These are phyloP conservation scores for Colletotrichum sp. DNA, from an alignment of 2,329 filamentous ascomycete genomes.

Conservation along the genomic window DNA sequence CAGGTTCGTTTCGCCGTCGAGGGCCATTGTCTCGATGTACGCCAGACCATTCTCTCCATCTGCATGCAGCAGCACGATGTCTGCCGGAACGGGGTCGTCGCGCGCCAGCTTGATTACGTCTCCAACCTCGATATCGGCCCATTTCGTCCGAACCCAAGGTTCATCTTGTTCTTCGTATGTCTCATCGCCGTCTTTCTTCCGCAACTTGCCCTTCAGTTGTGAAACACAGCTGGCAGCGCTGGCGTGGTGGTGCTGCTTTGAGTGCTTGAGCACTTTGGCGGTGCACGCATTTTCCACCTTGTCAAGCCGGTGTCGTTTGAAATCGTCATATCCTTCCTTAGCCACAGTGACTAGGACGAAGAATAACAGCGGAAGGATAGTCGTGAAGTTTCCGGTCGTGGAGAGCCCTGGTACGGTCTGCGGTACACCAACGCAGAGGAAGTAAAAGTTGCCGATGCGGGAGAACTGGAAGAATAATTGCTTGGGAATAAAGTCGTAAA, in stretches of 20 bases:
- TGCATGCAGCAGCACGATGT: constrained; percentile 79
- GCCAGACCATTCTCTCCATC: constrained; percentile 79
- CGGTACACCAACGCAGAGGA: constrained; percentile 81
- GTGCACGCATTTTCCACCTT: constrained; percentile 75
- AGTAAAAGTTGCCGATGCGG: constrained; percentile 86
- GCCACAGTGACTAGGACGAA: constrained; percentile 81
- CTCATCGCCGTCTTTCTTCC: constrained; percentile 30
- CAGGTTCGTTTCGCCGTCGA: constrained; percentile 83
- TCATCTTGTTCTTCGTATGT: constrained; percentile 45
- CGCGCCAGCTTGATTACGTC: constrained; percentile 58
- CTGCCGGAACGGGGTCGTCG: constrained; percentile 82
- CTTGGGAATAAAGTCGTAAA: constrained; percentile 85
- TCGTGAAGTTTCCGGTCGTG: constrained; percentile 78
- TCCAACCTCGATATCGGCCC: constrained; percentile 54
- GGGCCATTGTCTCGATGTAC: constrained; percentile 84
- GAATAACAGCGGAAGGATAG: constrained; percentile 74
- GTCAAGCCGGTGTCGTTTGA: constrained; percentile 79
- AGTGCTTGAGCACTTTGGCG: constrained; percentile 40
- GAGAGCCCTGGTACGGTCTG: constrained; percentile 80
- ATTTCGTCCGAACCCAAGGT: constrained; percentile 57
- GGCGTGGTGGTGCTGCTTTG: background rate
- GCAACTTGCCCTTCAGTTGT: constrained; percentile 18
- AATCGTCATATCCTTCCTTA: constrained; percentile 89
- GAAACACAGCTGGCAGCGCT: background rate
- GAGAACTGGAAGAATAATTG: constrained; percentile 87